Percentiles rank a stretch among this genome's conserved stretches.
phyloP scores from a whole-genome alignment of 768 basidiomycete genomes.

The Dacryopinax primogenitus region DNA sequence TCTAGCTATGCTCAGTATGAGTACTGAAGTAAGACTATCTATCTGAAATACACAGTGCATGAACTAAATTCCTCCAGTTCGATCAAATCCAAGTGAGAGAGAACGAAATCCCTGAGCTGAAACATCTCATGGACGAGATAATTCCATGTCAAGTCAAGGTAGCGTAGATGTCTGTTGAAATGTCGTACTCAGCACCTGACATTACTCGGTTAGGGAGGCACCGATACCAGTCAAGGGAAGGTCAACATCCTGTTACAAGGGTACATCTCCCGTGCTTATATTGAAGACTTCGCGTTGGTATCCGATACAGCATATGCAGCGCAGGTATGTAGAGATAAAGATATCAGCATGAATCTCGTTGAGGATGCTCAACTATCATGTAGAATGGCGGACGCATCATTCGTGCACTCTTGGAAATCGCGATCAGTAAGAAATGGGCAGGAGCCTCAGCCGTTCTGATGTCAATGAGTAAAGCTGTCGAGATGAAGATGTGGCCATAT shows the following conservation, averaged over 20 bases:
- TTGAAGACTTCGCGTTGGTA: conserved; percentile 91
- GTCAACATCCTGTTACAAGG: conserved; percentile 91
- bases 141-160: conserved; percentile 77
- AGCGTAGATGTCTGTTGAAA: not conserved
- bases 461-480: conserved; percentile 85
- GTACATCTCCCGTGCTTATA: conserved; percentile 62
- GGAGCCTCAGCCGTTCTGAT: conserved; percentile 64
- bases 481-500: conserved; percentile 88
- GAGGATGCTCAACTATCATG: not conserved
- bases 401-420: conserved; percentile 89
- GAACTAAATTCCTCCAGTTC: conserved; percentile 41
- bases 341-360: too few relatives aligned
- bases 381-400: conserved; percentile 82
- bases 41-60: not conserved
- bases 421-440: conserved; percentile 86
- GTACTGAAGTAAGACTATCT: conserved; percentile 59
- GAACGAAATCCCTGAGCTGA: conserved; percentile 72
- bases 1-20: conserved; percentile 70
- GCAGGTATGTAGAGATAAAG: conserved; percentile 37
- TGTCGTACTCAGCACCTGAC: too few relatives aligned
- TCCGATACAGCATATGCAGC: conserved; percentile 91
- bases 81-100: conserved; percentile 91
- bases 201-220: conserved; percentile 64
- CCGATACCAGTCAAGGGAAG: conserved; percentile 58
- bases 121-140: conserved; percentile 45